Evolutionary conservation across 2,329 filamentous ascomycete species (phyloP).

Genomic region (Rhexocercosporidium sp.): DNA sequence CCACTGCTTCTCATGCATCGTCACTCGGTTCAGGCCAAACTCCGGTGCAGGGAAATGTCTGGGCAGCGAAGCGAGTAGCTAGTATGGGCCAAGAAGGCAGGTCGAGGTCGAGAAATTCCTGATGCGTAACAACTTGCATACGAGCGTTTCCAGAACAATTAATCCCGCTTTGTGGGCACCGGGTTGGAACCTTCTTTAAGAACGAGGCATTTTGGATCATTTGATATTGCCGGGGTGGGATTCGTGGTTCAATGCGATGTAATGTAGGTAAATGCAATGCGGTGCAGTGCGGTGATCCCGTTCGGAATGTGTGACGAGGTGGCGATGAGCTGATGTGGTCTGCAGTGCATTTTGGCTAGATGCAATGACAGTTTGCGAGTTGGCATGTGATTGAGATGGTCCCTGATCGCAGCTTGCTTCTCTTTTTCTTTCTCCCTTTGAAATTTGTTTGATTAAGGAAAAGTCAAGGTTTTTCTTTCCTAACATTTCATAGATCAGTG

Average conservation of each 20-base stretch:
- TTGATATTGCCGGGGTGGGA: no score
- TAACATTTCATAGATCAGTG: no score
- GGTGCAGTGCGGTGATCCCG: not conserved
- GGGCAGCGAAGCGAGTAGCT: not conserved
- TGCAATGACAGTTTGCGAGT: not conserved
- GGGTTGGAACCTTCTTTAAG: not conserved
- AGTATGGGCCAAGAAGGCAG: not conserved
- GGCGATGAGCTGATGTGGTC: not conserved
- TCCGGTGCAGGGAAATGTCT: not conserved
- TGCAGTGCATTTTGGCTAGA: no score
- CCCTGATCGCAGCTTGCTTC: not conserved
- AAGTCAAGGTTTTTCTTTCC: no score
- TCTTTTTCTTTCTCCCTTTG: no score
- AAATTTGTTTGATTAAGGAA: no score
- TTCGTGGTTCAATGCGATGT: not conserved
- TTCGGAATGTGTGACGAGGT: not conserved
- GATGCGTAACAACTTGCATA: not conserved
- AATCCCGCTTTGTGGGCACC: no score
- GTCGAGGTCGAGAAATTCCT: not conserved
- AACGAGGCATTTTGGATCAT: not conserved
- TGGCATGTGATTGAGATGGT: not conserved
- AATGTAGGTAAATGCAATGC: not conserved
- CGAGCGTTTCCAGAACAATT: not conserved
- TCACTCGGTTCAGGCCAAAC: not conserved
- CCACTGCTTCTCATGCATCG: not conserved